Conservation (phyloP, 2,329 filamentous ascomycete genomes). For the Thermomyces lanuginosus region DNA sequence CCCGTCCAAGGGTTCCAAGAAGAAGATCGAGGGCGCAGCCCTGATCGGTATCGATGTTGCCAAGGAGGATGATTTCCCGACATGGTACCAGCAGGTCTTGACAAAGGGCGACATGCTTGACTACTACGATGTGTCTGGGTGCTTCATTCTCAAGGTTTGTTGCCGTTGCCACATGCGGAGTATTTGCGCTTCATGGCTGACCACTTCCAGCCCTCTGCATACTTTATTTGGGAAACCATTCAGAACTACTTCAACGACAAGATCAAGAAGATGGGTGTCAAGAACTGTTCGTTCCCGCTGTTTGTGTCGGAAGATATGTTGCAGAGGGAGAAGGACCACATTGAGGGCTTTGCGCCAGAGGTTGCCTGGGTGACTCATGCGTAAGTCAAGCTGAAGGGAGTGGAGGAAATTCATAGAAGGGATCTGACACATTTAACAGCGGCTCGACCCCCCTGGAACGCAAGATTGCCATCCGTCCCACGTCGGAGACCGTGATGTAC, state of each 20-base stretch:
- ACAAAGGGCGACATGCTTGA: slow-evolving; percentile 95
- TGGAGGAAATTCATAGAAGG: slow-evolving; percentile 6
- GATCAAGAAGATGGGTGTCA: slow-evolving; percentile 82
- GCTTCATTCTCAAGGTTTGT: slow-evolving; percentile 70
- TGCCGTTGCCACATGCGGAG: neutral
- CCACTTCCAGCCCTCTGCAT: slow-evolving; percentile 39
- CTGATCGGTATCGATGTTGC: slow-evolving; percentile 75
- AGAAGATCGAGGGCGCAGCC: slow-evolving; percentile 44
- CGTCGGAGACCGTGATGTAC: slow-evolving; percentile 74
- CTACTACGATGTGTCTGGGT: slow-evolving; percentile 95
- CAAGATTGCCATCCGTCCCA: slow-evolving; percentile 53
- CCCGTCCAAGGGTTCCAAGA: slow-evolving; percentile 27
- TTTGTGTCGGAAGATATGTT: slow-evolving; percentile 87
- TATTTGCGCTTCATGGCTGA: slow-evolving; percentile 2
- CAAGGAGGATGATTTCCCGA: slow-evolving; percentile 74
- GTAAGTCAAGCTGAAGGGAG: slow-evolving; percentile 13
- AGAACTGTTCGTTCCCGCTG: slow-evolving; percentile 92
- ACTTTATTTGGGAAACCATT: slow-evolving; percentile 52
- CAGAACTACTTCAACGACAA: slow-evolving; percentile 41
- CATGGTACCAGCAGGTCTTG: slow-evolving; percentile 96
- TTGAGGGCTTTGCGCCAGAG: slow-evolving; percentile 88
- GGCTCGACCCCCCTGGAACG: slow-evolving; percentile 87
- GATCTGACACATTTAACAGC: slow-evolving; percentile 31
- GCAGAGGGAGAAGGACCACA: slow-evolving; percentile 76
- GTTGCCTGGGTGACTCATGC: slow-evolving; percentile 37